These are phyloP conservation scores for Effrenium voratum DNA, from an alignment of 73 alveolate species.

Conservation along the genomic window DNA sequence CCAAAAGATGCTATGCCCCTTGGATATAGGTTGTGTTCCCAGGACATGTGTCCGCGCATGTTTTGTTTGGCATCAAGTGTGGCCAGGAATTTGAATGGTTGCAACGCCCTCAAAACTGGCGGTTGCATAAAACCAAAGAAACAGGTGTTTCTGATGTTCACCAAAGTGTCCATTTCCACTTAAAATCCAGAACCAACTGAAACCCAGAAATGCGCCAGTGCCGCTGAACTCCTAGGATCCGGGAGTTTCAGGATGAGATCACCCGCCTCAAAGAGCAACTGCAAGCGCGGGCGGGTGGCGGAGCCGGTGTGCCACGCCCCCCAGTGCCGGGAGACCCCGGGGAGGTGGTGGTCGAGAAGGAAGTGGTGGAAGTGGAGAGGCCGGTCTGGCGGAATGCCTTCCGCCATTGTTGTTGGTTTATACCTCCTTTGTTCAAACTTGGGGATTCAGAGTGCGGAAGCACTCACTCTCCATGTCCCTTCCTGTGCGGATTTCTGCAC, in stretches of 20 bases:
- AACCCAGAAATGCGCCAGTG: too few species aligned
- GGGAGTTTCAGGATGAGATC: conserved; percentile 98
- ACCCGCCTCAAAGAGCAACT: conserved; percentile 96
- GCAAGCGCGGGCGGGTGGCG: conserved; percentile 86
- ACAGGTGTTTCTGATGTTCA: too few species aligned
- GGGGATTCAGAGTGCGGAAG: too few species aligned
- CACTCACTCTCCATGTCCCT: too few species aligned
- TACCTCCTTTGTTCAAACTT: too few species aligned
- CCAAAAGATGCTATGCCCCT: conserved; percentile 97
- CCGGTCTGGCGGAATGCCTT: too few species aligned
- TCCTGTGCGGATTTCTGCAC: background rate
- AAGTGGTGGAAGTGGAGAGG: conserved; percentile 96
- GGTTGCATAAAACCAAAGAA: background rate
- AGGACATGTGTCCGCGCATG: too few species aligned
- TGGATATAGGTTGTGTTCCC: background rate
- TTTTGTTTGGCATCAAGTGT: background rate
- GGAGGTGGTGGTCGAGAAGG: conserved; percentile 95
- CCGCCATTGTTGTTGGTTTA: too few species aligned
- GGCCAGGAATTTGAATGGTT: background rate
- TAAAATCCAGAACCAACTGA: too few species aligned
- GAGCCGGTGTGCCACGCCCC: conserved; percentile 40
- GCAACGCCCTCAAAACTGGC: background rate
- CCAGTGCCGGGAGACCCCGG: conserved; percentile 94
- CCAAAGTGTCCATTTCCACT: too few species aligned
- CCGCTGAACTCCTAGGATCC: conserved; percentile 95